phyloP scores from a whole-genome alignment of 1,284 basidiomycete species.

The Naganishia cerealis region DNA sequence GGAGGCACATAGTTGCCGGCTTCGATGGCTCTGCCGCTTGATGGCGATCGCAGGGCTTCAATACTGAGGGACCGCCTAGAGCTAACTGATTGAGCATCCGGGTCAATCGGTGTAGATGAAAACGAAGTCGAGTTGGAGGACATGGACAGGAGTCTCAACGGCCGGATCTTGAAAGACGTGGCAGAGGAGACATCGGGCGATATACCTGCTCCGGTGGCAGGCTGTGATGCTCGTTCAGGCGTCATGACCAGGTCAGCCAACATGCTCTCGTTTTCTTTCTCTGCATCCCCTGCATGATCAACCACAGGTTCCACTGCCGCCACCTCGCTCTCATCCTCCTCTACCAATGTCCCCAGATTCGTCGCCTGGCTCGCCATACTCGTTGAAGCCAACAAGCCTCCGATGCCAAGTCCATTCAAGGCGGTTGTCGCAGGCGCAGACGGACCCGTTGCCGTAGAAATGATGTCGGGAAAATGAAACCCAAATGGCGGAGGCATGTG shows the following conservation, averaged over 20 bases:
- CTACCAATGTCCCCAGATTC: slow-evolving; percentile 13
- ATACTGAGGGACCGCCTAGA: slow-evolving; percentile 15
- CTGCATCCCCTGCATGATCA: not conserved
- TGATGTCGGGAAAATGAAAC: not conserved
- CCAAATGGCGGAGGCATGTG: not conserved
- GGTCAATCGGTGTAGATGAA: not conserved
- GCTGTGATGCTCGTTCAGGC: not conserved
- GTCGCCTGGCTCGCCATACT: slow-evolving; percentile 26
- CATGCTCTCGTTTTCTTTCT: not conserved
- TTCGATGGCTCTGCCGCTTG: not conserved
- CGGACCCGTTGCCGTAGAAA: not conserved
- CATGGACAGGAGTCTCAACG: slow-evolving; percentile 13
- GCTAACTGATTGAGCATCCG: not conserved
- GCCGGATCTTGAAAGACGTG: slow-evolving; percentile 23
- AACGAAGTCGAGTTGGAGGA: slow-evolving; percentile 12
- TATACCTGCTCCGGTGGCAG: not conserved
- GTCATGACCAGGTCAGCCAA: not conserved
- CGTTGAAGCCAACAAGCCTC: slow-evolving; percentile 2
- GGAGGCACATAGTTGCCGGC: not conserved
- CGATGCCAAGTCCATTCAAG: slow-evolving; percentile 5
- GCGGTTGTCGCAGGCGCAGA: not conserved
- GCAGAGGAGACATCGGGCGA: slow-evolving; percentile 2
- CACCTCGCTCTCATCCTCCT: slow-evolving; percentile 23
- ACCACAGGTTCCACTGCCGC: not conserved
- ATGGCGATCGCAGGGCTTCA: slow-evolving; percentile 6